Conservation (phyloP, 2,329 filamentous ascomycete species). For the Proliferodiscus dingleyae region DNA sequence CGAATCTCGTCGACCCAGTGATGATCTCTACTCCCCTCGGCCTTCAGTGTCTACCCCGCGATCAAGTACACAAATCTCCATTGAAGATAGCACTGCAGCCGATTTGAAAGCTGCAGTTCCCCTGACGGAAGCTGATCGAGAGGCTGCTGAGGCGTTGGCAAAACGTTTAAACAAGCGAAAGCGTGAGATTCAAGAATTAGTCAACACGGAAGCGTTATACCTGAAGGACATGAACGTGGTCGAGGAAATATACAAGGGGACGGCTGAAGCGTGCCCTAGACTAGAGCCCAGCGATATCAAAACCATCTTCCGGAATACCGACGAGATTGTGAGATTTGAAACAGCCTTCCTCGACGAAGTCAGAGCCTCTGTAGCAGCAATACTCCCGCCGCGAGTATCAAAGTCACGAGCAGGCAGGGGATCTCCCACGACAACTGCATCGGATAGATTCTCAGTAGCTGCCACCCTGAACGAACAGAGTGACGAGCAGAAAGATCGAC, state of each 20-base stretch:
- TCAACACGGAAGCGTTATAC: slow-evolving; percentile 89
- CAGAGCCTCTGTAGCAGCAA: slow-evolving; percentile 71
- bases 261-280: slow-evolving; percentile 74
- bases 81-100: slow-evolving; percentile 5
- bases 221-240: slow-evolving; percentile 95
- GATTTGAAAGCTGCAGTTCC: slow-evolving; percentile 3
- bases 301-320: slow-evolving; percentile 85
- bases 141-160: slow-evolving; percentile 50
- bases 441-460: slow-evolving; percentile 24
- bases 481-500: slow-evolving; percentile 29
- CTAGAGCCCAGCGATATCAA: slow-evolving; percentile 82
- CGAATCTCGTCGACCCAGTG: slow-evolving; percentile 28
- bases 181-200: slow-evolving; percentile 82
- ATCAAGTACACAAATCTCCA: slow-evolving; percentile 29
- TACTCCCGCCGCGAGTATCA: slow-evolving; percentile 60
- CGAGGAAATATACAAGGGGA: slow-evolving; percentile 96
- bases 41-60: slow-evolving; percentile 29
- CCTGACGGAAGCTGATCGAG: slow-evolving; percentile 33
- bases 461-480: slow-evolving; percentile 24
- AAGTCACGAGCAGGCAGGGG: slow-evolving; percentile 37
- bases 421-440: slow-evolving; percentile 11
- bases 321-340: slow-evolving; percentile 85
- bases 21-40: slow-evolving; percentile 27
- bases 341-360: slow-evolving; percentile 72
- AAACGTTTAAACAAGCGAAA: slow-evolving; percentile 75